Evolutionary conservation across 176 grass and related monocot genomes (phyloP).

Genomic region (Urochloa ruziziensis): DNA sequence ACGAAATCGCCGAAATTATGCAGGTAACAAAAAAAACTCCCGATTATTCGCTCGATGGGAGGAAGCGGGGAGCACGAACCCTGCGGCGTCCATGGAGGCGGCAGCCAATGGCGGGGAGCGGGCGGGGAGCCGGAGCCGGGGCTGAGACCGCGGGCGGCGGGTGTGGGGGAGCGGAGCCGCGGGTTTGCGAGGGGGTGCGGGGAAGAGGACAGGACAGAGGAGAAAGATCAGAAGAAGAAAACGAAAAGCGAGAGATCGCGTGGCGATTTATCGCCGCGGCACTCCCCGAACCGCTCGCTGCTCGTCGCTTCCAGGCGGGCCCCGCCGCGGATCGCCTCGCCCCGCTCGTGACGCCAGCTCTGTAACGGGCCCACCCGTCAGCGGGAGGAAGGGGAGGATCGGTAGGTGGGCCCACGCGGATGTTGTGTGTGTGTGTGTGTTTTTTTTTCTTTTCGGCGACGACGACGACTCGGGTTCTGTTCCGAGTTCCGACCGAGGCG

Average conservation of each 20-base stretch:
- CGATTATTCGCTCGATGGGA: not conserved
- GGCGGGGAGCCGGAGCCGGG: not conserved
- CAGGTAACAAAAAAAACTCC: not conserved
- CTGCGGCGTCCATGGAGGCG: conserved; percentile 29
- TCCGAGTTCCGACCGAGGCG: not conserved
- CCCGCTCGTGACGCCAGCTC: not conserved
- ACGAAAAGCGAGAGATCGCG: not conserved
- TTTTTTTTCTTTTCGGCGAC: not conserved
- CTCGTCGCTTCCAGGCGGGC: not conserved
- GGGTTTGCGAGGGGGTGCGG: not conserved
- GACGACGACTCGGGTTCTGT: not conserved
- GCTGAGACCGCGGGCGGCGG: not conserved
- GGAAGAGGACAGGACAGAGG: too few species aligned
- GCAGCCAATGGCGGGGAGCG: conserved; percentile 13
- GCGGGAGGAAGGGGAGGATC: not conserved
- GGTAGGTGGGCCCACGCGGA: not conserved
- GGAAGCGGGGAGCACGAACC: conserved; percentile 2
- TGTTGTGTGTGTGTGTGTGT: too few species aligned
- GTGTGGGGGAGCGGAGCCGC: too few species aligned
- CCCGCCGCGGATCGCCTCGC: not conserved
- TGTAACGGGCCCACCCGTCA: not conserved
- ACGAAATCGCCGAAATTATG: not conserved
- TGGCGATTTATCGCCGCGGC: conserved; percentile 14
- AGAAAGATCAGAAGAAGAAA: not conserved
- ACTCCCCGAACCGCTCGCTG: not conserved